Percentiles rank a stretch among this genome's conserved stretches.
phyloP scores from a whole-genome alignment of 2,329 filamentous ascomycete species.

The Fusarium sambucinum region DNA sequence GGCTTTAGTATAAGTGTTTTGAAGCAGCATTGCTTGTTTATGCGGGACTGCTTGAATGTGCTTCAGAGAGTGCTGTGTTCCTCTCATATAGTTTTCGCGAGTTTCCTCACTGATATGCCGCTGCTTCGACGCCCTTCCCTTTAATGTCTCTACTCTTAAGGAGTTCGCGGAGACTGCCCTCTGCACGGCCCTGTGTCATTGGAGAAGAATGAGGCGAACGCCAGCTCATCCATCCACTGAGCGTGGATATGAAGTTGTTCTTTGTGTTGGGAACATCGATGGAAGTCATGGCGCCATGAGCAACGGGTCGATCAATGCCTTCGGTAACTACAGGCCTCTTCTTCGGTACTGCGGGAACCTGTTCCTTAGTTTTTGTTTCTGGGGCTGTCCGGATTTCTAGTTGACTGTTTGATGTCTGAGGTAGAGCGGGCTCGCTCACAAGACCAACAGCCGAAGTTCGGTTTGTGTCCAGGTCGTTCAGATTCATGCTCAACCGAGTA shows the following conservation, averaged over 20 bases:
- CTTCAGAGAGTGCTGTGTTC: conserved; percentile 46
- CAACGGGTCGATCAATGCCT: conserved; percentile 46
- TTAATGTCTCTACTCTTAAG: conserved; percentile 57
- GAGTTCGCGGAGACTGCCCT: conserved; percentile 67
- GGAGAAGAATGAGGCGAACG: conserved; percentile 42
- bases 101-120: conserved; percentile 15
- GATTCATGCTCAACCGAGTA: conserved; percentile 51
- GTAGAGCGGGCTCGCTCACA: conserved; percentile 67
- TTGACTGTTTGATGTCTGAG: conserved; percentile 67
- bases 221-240: conserved; percentile 63
- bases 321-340: conserved; percentile 36
- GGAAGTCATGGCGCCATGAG: conserved; percentile 48
- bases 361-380: conserved; percentile 46
- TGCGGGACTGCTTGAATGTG: neutral
- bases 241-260: conserved; percentile 53
- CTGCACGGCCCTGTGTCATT: conserved; percentile 61
- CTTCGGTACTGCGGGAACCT: conserved; percentile 24
- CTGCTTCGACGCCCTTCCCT: conserved; percentile 51
- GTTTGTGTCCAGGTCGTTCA: conserved; percentile 48
- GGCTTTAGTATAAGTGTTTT: conserved; percentile 16
- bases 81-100: conserved; percentile 33
- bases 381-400: conserved; percentile 59
- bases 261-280: conserved; percentile 42
- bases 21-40: neutral
- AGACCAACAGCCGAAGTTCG: conserved; percentile 58